Evolutionary conservation across 495 filamentous ascomycete genomes (phyloP).

Genomic region (Penicillium tannophilum): DNA sequence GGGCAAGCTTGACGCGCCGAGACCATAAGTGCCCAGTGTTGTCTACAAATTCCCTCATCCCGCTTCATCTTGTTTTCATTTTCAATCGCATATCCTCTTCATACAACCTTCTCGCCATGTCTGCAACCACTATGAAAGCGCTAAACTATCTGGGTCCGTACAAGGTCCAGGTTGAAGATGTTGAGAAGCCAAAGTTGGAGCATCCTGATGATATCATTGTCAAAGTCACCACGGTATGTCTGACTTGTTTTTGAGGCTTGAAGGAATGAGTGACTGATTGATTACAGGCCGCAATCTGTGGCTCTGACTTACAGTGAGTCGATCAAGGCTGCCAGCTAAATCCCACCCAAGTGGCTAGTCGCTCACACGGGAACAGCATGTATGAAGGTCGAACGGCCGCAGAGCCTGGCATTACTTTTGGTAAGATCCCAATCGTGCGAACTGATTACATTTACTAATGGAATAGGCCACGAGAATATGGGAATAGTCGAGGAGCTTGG

Average conservation of each 20-base stretch:
- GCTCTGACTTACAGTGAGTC: conserved; percentile 43
- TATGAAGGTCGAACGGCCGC: conserved; percentile 56
- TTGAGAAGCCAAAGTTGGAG: conserved; percentile 50
- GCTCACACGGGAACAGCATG: conserved; percentile 38
- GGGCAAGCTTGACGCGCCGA: neutral
- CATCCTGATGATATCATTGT: conserved; percentile 59
- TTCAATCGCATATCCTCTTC: neutral
- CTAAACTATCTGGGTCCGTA: conserved; percentile 56
- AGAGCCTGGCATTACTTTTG: conserved; percentile 54
- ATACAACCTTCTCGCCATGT: conserved; percentile 14
- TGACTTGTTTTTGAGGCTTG: neutral
- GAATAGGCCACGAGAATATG: conserved; percentile 58
- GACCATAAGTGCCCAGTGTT: too few relatives aligned
- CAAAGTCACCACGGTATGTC: conserved; percentile 55
- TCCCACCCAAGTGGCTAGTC: neutral
- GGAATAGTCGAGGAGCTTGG: conserved; percentile 51
- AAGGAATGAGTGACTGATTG: conserved; percentile 1
- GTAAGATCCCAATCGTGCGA: conserved; percentile 17
- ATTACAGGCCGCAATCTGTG: conserved; percentile 52
- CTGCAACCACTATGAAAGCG: conserved; percentile 51
- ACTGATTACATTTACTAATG: neutral
- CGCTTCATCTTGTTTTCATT: neutral
- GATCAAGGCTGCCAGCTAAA: neutral
- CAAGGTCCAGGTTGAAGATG: conserved; percentile 52
- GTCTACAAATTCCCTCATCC: neutral